Evolutionary conservation across 139 green algal genomes (phyloP), one percentile per base, ranked within the genome.

Genomic region (Mesotaenium endlicherianum): DNA sequence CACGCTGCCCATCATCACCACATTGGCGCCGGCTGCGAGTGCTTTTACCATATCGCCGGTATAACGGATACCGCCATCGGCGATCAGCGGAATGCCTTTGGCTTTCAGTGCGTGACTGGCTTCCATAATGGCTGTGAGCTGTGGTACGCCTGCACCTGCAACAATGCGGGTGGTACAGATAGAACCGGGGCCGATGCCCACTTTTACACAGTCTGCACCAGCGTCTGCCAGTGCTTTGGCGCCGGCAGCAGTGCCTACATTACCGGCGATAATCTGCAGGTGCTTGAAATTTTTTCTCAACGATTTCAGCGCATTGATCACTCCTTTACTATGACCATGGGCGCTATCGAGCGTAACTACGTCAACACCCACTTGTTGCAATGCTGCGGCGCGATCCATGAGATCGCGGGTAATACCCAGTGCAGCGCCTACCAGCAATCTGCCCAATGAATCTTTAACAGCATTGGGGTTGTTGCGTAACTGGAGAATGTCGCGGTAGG

Each of bases 151-250:
- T 20, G 31, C 57, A 31, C 57, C 57, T 6, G 57, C 57, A 3
- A 68, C 57, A 20, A 68, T 68, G 14, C 57, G 57, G 57, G 57
- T 68, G 57, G 57, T 68, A 20, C 57, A 68, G 57, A 68, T 68
- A 3, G 57, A 68, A 20, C 57, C 57, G 31, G 57, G 57, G 57
- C 57, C 57, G 57, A 68, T 68, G 20, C 57, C 57, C 16, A 68
- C 57, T 20, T 68, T 68, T 11, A 68, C 57, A 11, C 16, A 11
- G 20, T 68, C 57, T 3, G 57, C 57, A 20, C 57, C 57, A 3
- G 17, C 57, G 11, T 68, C 57, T 11, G 57, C 57, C 57, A 68
- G 57, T 6, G 57, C 57, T 6, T 31, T 26, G 11, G 57, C 57
- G 57, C 16, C 57, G 20, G 8, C 57, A 20, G 16, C 57, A 20